Evolutionary conservation across 2,329 filamentous ascomycete genomes (phyloP), one percentile per base, ranked within the genome.

Genomic region (Graphilbum sp.): DNA sequence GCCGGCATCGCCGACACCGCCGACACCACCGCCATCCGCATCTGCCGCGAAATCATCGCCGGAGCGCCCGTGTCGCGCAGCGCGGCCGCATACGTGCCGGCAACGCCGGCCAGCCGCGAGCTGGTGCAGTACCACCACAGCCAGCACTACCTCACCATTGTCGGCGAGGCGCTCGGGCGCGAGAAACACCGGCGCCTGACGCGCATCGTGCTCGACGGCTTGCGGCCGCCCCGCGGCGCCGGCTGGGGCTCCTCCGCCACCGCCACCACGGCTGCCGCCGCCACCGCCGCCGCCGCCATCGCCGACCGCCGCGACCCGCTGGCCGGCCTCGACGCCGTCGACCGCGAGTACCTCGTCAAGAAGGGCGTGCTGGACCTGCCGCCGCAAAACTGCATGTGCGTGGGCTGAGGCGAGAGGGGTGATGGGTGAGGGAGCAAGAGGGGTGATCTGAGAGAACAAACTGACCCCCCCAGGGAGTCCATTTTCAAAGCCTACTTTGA

Each of bases 401-500:
- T 24, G n/a, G n/a, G n/a, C n/a, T 10, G 18, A 10, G 15, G 30
- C 6, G 5, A 12, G 13, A 18, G n/a, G n/a, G n/a, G n/a, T n/a
- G n/a, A n/a, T n/a, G n/a, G n/a, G n/a, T n/a, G n/a, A n/a, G n/a
- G n/a, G n/a, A n/a, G n/a, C n/a, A n/a, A n/a, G n/a, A n/a, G n/a
- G n/a, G n/a, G n/a, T n/a, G n/a, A n/a, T n/a, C n/a, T n/a, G n/a
- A n/a, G n/a, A n/a, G n/a, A n/a, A n/a, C n/a, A n/a, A n/a, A n/a
- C n/a, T n/a, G n/a, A n/a, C n/a, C n/a, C 17, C 17, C 9, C 3
- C 20, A 39, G 37, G 3, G 38, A 40, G n/a, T 10, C 21, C 12
- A 20, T 40, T n/a, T 23, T 40, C 16, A 24, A 33, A n/a, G 16
- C n/a, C 17, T 40, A 34, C 31, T 40, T 40, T 37, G 31, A 34